Percentiles rank a stretch among this genome's conserved stretches.
These are phyloP conservation scores for Phytophthora nicotianae DNA, from an alignment of 352 stramenopile species.

Conservation along the genomic window DNA sequence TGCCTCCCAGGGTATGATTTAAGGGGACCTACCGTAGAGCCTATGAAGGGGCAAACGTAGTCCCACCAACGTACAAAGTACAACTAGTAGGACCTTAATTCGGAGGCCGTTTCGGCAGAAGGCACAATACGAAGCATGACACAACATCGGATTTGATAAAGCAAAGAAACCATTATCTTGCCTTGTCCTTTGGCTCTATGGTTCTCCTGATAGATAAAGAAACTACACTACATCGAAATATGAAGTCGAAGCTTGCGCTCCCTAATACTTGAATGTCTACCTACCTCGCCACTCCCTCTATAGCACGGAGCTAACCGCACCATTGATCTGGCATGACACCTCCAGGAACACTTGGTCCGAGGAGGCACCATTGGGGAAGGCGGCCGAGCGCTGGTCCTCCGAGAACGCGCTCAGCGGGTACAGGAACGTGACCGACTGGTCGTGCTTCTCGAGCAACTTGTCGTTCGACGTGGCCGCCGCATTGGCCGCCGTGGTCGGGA, in stretches of 20 bases:
- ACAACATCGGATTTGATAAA: too few relatives aligned
- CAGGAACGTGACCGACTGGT: slow-evolving; percentile 83
- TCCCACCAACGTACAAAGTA: too few relatives aligned
- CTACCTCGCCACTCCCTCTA: slow-evolving; percentile 26
- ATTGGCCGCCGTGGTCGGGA: slow-evolving; percentile 51
- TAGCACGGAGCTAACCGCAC: slow-evolving; percentile 30
- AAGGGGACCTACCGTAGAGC: too few relatives aligned
- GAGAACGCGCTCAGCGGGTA: slow-evolving; percentile 86
- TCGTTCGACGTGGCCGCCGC: slow-evolving; percentile 32
- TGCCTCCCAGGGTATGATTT: too few relatives aligned
- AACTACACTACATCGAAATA: slow-evolving; percentile 37
- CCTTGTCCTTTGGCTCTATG: slow-evolving; percentile 20
- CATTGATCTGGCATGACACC: slow-evolving; percentile 80
- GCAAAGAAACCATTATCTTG: slow-evolving; percentile 29
- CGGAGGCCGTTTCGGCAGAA: too few relatives aligned
- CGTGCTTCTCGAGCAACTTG: slow-evolving; percentile 42
- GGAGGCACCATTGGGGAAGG: slow-evolving; percentile 25
- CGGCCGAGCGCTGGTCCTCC: slow-evolving; percentile 48
- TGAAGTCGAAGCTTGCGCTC: slow-evolving; percentile 38
- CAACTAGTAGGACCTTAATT: too few relatives aligned
- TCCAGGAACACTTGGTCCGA: slow-evolving; percentile 77
- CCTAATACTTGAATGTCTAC: slow-evolving; percentile 44
- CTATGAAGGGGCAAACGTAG: too few relatives aligned
- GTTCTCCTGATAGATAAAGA: slow-evolving; percentile 38
- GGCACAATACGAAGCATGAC: too few relatives aligned